These are phyloP conservation scores for Thraustochytrium sp. DNA, from an alignment of 352 stramenopile species.

Conservation along the genomic window DNA sequence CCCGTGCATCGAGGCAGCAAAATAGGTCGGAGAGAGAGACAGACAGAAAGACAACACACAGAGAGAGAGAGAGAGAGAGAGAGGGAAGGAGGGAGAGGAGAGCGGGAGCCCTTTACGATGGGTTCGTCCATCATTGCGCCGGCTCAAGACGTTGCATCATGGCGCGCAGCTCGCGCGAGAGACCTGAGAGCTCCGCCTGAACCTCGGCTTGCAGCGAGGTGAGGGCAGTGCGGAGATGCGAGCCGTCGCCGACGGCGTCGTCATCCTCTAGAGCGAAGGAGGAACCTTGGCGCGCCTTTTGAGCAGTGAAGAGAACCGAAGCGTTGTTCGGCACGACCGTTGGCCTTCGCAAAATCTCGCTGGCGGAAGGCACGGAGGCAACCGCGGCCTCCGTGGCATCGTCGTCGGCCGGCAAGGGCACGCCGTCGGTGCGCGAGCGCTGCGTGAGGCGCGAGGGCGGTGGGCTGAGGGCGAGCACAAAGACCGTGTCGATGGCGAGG, in stretches of 20 bases:
- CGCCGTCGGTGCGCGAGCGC: too few species aligned
- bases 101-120: background rate
- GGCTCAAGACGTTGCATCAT: background rate
- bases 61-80: background rate
- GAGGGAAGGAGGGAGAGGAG: background rate
- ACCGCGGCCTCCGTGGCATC: too few species aligned
- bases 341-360: too few species aligned
- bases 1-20: background rate
- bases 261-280: background rate
- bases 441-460: background rate
- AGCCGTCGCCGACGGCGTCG: background rate
- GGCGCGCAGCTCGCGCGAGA: background rate
- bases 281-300: too few species aligned
- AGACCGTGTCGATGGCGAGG: slow-evolving; percentile 4
- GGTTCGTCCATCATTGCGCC: background rate
- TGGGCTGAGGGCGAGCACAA: slow-evolving; percentile 19
- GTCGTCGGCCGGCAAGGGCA: too few species aligned
- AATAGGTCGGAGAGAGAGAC: background rate
- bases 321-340: too few species aligned
- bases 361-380: too few species aligned
- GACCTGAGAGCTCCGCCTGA: background rate
- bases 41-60: background rate
- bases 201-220: background rate
- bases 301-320: too few species aligned
- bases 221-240: background rate